phyloP scores from a whole-genome alignment of 805 yeast genomes.

The Pichia paraexigua region DNA sequence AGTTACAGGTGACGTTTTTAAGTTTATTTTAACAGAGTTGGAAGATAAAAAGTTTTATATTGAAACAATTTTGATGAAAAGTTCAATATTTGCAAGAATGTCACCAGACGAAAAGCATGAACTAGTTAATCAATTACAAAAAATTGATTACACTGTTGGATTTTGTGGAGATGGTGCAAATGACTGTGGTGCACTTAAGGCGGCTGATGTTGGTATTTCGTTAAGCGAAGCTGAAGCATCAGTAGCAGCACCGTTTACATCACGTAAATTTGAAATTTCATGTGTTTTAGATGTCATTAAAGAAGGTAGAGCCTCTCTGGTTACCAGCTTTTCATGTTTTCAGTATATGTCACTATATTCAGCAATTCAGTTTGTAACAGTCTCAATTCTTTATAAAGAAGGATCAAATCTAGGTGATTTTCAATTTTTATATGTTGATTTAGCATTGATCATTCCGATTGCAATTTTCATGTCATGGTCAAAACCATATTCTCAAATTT shows the following conservation, averaged over 20 bases:
- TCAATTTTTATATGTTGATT: slow-evolving; percentile 90
- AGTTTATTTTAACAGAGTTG: slow-evolving; percentile 57
- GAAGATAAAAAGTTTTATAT: slow-evolving; percentile 33
- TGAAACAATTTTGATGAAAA: slow-evolving; percentile 56
- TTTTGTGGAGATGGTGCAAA: slow-evolving; percentile 99
- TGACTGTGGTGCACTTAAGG: slow-evolving; percentile 97
- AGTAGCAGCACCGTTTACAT: slow-evolving; percentile 97
- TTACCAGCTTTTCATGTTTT: slow-evolving; percentile 93
- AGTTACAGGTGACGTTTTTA: slow-evolving; percentile 87
- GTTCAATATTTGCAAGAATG: slow-evolving; percentile 89
- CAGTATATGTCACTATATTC: slow-evolving; percentile 96
- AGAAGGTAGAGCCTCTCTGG: slow-evolving; percentile 92
- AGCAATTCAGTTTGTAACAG: slow-evolving; percentile 90
- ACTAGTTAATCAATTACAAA: slow-evolving; percentile 78
- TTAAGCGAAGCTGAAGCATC: slow-evolving; percentile 97
- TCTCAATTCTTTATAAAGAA: slow-evolving; percentile 72
- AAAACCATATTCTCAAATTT: slow-evolving; percentile 55
- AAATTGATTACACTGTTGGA: slow-evolving; percentile 84
- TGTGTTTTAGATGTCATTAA: slow-evolving; percentile 87
- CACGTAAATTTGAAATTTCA: slow-evolving; percentile 80
- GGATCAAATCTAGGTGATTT: slow-evolving; percentile 96
- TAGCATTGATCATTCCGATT: slow-evolving; percentile 83
- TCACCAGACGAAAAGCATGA: slow-evolving; percentile 99
- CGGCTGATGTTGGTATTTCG: slow-evolving; percentile 96
- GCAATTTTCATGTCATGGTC: slow-evolving; percentile 99